Evolutionary conservation across 2,329 filamentous ascomycete species (phyloP).

Genomic region (Epichloe festucae): DNA sequence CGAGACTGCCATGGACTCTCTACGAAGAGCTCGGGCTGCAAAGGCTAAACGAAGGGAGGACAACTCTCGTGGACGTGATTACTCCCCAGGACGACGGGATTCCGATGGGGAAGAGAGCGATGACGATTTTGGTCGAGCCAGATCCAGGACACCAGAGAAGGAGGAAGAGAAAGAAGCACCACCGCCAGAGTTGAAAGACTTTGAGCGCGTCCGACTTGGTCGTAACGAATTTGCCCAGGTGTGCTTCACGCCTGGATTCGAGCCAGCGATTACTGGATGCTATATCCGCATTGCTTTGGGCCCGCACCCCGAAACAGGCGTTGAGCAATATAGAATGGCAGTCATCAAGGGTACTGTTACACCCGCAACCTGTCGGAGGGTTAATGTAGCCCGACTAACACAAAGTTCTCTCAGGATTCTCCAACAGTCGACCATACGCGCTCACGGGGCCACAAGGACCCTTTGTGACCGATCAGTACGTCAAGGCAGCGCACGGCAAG

Average conservation of each 20-base stretch:
- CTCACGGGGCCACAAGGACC: slow-evolving; percentile 65
- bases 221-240: slow-evolving; percentile 78
- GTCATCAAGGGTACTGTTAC: slow-evolving; percentile 61
- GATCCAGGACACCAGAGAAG: slow-evolving; percentile 43
- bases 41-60: slow-evolving; percentile 40
- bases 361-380: neutral
- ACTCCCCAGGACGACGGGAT: slow-evolving; percentile 20
- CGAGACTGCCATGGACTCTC: slow-evolving; percentile 56
- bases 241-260: slow-evolving; percentile 87
- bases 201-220: slow-evolving; percentile 72
- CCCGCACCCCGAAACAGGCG: slow-evolving; percentile 55
- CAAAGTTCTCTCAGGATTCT: slow-evolving; percentile 45
- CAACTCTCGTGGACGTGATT: slow-evolving; percentile 48
- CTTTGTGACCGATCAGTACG: slow-evolving; percentile 78
- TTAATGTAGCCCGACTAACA: neutral
- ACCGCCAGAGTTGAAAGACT: slow-evolving; percentile 63
- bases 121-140: slow-evolving; percentile 57
- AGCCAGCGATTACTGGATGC: slow-evolving; percentile 67
- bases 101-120: slow-evolving; percentile 56
- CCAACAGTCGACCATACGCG: slow-evolving; percentile 68
- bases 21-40: slow-evolving; percentile 48
- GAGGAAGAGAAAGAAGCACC: slow-evolving; percentile 57
- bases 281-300: slow-evolving; percentile 79
- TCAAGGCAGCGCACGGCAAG: slow-evolving; percentile 69
- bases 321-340: slow-evolving; percentile 76